Evolutionary conservation across 305 asterid species (phyloP), one percentile per base, ranked within the genome.

Genomic region (Fraxinus albicans): DNA sequence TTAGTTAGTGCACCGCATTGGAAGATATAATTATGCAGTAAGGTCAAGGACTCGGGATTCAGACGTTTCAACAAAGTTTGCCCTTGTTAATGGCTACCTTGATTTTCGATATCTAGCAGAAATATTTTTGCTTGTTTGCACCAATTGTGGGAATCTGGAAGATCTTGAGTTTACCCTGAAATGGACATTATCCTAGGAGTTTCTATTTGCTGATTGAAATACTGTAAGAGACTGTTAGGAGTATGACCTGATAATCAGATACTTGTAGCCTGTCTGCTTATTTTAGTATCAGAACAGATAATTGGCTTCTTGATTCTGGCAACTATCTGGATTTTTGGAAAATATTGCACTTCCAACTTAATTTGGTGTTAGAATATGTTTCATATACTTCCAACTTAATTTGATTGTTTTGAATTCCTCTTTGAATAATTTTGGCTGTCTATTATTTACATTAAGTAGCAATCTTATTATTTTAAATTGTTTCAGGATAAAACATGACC

Each of bases 361-460:
- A 80, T 77, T 60, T 77, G 44, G 76, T 84, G 79, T 55, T 78
- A n/a, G 70, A 60, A 60, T 60, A 19, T 78, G 75, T 60, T 35
- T 33, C 19, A 19, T 60, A 19, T 23, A 60, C 29, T 60, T 2
- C 31, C 31, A 29, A 29, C 31, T 29, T 29, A 29, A 29, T 29
- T 29, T 29, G 9, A 8, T 42, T 76, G 77, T 35, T 78, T 50
- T 55, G 35, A 34, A 29, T 36, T 19, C 74, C 60, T 38, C 27
- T 55, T 82, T 72, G 72, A 78, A 77, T 60, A 21, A 7, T 5
- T 60, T 60, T 7, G 15, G 29, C 29, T 60, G 12, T 19, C 70
- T 60, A 60, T 60, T 60, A 60, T 60, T n/a, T 60, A 60, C 10
- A 60, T 60, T 60, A 60, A n/a, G 8, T 60, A n/a, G 70, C 70